A percentile compares a stretch with the other conserved stretches of the same genome.
Conservation (phyloP, 768 basidiomycete genomes). For the Lanmaoa rubissima region DNA sequence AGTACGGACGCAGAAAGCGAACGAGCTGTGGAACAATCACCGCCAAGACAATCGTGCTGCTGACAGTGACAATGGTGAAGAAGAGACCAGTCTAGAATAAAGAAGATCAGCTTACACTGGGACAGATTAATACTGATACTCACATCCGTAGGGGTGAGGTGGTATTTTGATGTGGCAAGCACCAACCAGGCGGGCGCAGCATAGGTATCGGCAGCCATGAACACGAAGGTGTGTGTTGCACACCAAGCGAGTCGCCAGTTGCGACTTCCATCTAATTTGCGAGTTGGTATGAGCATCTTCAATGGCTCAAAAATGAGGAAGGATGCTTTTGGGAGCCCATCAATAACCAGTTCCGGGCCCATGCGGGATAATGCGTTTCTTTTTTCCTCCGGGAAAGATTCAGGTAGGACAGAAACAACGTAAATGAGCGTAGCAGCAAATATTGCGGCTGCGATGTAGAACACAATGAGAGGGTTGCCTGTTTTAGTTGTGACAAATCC, state of each 20-base stretch:
- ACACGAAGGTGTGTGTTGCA: conserved; percentile 27
- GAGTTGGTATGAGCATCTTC: conserved; percentile 21
- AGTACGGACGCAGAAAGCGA: conserved; percentile 28
- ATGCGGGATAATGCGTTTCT: conserved; percentile 15
- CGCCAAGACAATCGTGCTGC: conserved; percentile 18
- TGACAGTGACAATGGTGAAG: conserved; percentile 18
- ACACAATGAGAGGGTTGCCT: conserved; percentile 24
- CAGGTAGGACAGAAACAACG: conserved; percentile 25
- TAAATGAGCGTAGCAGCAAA: conserved; percentile 21
- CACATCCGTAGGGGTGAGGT: conserved; percentile 30
- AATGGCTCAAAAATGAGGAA: conserved; percentile 25
- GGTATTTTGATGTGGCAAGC: conserved; percentile 25
- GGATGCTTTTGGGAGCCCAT: neutral
- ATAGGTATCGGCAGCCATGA: conserved; percentile 16
- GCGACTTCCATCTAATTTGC: conserved; percentile 12
- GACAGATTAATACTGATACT: neutral
- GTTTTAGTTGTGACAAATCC: conserved; percentile 30
- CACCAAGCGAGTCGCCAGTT: conserved; percentile 34
- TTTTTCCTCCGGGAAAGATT: conserved; percentile 30
- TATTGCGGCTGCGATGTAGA: conserved; percentile 16
- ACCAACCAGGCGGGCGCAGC: conserved; percentile 18
- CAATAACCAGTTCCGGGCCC: neutral
- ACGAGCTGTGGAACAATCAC: conserved; percentile 23
- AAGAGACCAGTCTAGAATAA: conserved; percentile 28
- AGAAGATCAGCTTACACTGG: neutral